Evolutionary conservation across 208 protist genomes (phyloP), one percentile per base, ranked within the genome.

Genomic region (Leishmania braziliensis): DNA sequence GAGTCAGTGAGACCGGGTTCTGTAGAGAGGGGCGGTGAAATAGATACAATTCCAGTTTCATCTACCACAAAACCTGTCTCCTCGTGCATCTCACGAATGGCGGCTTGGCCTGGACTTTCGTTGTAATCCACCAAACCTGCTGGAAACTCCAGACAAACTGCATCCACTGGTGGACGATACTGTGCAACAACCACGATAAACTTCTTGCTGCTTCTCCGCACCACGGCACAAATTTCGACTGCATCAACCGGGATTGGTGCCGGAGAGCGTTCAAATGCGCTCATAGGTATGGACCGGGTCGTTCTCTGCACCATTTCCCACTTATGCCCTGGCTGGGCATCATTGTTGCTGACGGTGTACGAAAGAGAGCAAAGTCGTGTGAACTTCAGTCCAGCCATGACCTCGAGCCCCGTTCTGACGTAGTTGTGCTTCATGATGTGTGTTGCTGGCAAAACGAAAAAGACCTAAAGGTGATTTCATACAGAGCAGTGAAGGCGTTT

Each of bases 161-260:
- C 81, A 85, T 95, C 92, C 29, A 98, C 33, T 3, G 95, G 92
- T 10, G 93, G 92, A 36, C 95, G 89, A 85, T 95, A 98, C 71
- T 98, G 95, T 29, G 86, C 86, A 70, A 98, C 91, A 5, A 98
- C 81, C 76, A 97, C 88, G 48, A 96, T 68, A 75, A 88, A 94
- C 43, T 69, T 80, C 46, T 87, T 74, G 2, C 73, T 60, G 9
- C n/a, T 74, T 69, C 83, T 78, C 53, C 78, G 75, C 10, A 95
- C 78, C 69, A 92, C 79, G 1, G 93, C 90, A 73, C 86, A 93
- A 78, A 96, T 93, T 72, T 96, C 91, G 0, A 92, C 90, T 4
- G 89, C 88, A 79, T 96, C 91, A 36, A 95, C 76, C 3, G 88
- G 81, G 71, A 90, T 86, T 5, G 89, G 86, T 33, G 82, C 87